Evolutionary conservation across 164 flowering plant species (phyloP).

Genomic region (Magnolia officinalis): DNA sequence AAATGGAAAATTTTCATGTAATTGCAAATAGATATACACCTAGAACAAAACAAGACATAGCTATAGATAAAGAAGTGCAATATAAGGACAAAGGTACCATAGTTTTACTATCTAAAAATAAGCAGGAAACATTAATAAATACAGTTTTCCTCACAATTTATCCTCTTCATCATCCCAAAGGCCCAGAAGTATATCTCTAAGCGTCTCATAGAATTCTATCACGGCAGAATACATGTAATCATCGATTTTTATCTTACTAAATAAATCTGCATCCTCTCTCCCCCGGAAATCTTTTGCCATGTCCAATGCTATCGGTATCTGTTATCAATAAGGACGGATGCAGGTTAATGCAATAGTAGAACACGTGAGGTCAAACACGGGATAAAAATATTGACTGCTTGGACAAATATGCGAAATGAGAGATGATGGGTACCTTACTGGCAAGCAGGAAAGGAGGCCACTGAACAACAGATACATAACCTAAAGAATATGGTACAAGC

Average conservation of each 20-base stretch:
- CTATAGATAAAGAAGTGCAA: not conserved
- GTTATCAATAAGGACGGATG: conserved; percentile 4
- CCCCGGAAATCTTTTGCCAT: conserved; percentile 93
- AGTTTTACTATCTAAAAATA: not conserved
- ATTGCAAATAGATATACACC: not conserved
- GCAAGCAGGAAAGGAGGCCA: conserved; percentile 99
- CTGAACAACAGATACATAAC: conserved; percentile 67
- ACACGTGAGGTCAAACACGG: not conserved
- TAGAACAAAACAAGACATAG: not conserved
- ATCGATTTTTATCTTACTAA: conserved; percentile 66
- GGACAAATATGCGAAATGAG: conserved; percentile 8
- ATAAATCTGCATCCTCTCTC: conserved; percentile 67
- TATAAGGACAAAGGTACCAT: not conserved
- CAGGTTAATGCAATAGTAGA: not conserved
- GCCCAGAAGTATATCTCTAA: conserved; percentile 47
- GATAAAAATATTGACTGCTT: not conserved
- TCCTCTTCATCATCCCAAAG: conserved; percentile 63
- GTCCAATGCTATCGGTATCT: conserved; percentile 98
- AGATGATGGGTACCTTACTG: conserved; percentile 51
- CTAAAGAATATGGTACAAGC: conserved; percentile 72
- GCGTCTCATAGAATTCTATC: conserved; percentile 82
- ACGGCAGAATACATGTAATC: conserved; percentile 85
- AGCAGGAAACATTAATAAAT: not conserved
- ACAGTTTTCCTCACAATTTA: conserved; percentile 39
- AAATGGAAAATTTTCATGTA: conserved; percentile 4